These are phyloP conservation scores for Astrephomene gubernaculifera DNA, from an alignment of 139 green algal species.

Conservation along the genomic window DNA sequence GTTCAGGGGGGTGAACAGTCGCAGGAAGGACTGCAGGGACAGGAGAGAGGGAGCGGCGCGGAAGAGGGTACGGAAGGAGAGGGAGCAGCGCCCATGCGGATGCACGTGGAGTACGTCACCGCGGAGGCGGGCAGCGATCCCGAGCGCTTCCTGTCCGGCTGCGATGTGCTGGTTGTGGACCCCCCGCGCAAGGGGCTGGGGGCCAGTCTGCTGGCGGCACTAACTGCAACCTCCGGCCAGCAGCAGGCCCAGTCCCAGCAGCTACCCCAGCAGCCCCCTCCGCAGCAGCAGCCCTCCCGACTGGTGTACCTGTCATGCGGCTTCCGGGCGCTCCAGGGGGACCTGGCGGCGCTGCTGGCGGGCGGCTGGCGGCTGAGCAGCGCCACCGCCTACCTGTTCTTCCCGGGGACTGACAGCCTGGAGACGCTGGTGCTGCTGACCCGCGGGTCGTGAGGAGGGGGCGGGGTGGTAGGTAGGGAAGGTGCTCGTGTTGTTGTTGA, in stretches of 20 bases:
- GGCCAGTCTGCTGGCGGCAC: constrained; percentile 10
- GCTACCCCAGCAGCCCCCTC: no score
- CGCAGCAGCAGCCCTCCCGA: constrained; percentile 7
- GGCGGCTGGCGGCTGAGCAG: constrained; percentile 59
- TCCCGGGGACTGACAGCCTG: constrained; percentile 74
- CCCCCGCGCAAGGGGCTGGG: constrained; percentile 72
- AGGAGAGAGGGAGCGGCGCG: no score
- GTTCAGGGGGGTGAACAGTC: no score
- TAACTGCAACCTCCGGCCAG: not conserved
- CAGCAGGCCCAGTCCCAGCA: not conserved
- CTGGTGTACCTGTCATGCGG: constrained; percentile 89
- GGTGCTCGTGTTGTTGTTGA: not conserved
- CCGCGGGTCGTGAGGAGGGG: constrained; percentile 10
- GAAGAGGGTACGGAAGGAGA: not conserved
- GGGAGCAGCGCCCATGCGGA: not conserved
- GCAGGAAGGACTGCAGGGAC: no score
- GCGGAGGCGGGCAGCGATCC: constrained; percentile 61
- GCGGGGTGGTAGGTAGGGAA: not conserved
- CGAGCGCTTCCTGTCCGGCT: constrained; percentile 53
- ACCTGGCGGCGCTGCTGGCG: constrained; percentile 63
- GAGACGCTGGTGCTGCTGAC: constrained; percentile 78
- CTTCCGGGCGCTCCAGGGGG: constrained; percentile 66
- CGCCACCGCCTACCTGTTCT: constrained; percentile 71
- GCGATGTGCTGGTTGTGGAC: constrained; percentile 81
- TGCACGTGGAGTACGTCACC: constrained; percentile 58